These are phyloP conservation scores for Rhytidiadelphus loreus DNA, from an alignment of 225 moss, liverwort and hornwort species.

Conservation along the genomic window DNA sequence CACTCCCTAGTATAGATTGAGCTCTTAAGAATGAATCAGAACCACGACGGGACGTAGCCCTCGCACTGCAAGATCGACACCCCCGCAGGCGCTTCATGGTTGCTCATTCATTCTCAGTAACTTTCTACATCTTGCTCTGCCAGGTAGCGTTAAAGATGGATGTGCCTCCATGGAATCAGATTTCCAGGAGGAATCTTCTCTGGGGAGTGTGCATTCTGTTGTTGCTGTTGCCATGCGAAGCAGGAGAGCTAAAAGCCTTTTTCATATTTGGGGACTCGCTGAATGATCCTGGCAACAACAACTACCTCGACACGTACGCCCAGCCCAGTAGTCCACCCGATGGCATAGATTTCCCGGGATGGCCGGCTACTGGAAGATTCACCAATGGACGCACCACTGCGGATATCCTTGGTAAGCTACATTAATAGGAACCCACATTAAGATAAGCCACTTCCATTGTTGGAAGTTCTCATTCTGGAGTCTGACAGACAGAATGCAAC, in stretches of 20 bases:
- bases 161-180: too few species aligned
- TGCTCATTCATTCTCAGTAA: too few species aligned
- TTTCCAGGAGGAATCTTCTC: not conserved
- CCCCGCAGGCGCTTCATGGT: too few species aligned
- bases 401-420: slow-evolving; percentile 24
- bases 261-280: slow-evolving; percentile 45
- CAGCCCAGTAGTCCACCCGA: slow-evolving; percentile 21
- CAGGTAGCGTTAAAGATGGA: not conserved
- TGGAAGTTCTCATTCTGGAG: not conserved
- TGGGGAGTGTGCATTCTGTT: not conserved
- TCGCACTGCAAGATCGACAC: too few species aligned
- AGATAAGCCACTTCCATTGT: not conserved
- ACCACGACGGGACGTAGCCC: too few species aligned
- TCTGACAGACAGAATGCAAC: not conserved
- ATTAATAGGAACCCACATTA: not conserved
- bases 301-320: slow-evolving; percentile 19
- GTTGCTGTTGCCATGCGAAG: not conserved
- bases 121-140: too few species aligned
- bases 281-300: slow-evolving; percentile 38
- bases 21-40: too few species aligned
- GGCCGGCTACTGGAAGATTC: slow-evolving; percentile 19
- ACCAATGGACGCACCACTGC: slow-evolving; percentile 27
- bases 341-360: slow-evolving; percentile 32
- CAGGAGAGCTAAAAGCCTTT: too few species aligned
- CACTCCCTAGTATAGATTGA: too few species aligned